Evolutionary conservation across 306 rosid genomes (phyloP), one percentile per base, ranked within the genome.

Genomic region (Cicer bijugum): DNA sequence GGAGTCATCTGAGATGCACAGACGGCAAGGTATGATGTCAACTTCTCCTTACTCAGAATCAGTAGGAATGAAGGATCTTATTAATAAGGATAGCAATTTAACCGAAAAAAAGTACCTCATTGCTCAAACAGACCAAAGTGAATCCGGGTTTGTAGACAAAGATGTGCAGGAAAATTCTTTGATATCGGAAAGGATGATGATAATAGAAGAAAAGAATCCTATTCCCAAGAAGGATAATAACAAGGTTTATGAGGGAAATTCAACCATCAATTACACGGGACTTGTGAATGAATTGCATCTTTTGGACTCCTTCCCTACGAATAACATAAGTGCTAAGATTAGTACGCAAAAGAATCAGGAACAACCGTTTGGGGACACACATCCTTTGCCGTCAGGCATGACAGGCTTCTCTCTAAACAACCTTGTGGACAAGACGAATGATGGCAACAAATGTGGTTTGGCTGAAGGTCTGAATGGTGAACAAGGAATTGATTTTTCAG

Each of bases 11-110:
- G 87, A 83, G 79, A 51, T 67, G 72, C 88, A 57, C 46, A 72
- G 69, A 66, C 56, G 78, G 68, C 84, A 73, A 74, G 86, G 78
- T 75, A 65, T 81, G 46, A 68, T 69, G 44, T 70, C 78, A 66
- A 85, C 81, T 61, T 83, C 85, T 61, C 69, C 85, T 46, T 77
- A 81, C 78, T 48, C 59, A 12, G 86, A 81, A 45, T 62, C 79
- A 51, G 35, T 75, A 52, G 84, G 78, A 75, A 71, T 45, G 62
- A 82, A 76, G 47, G 81, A 59, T 80, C 72, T 48, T 75, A 10
- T 69, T 76, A 61, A 56, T 71, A 69, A 43, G 53, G 78, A 51
- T 79, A 51, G 69, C 72, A 77, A 69, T 82, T 81, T 59, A 20
- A 62, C 57, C 67, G 80, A 48, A 57, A 75, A 74, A 28, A 72